Conservation (phyloP, 345 rosid species). For the Linum trigynum region DNA sequence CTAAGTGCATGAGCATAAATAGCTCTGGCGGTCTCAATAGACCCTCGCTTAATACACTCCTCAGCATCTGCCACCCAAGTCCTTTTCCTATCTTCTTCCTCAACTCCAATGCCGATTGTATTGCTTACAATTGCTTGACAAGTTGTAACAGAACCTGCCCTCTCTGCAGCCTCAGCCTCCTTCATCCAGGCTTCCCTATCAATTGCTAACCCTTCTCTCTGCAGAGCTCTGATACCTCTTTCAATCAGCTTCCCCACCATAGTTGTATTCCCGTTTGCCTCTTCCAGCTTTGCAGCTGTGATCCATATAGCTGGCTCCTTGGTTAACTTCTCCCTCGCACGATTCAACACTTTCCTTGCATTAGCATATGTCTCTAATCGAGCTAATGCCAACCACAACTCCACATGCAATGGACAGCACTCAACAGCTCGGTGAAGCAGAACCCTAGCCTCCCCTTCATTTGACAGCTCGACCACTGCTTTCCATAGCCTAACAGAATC, state of each 20-base stretch:
- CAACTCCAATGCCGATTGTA: constrained; percentile 82
- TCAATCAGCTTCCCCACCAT: constrained; percentile 85
- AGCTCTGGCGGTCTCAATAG: constrained; percentile 87
- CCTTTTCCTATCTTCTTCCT: constrained; percentile 93
- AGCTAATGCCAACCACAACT: constrained; percentile 83
- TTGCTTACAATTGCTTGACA: constrained; percentile 74
- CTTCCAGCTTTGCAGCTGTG: constrained; percentile 90
- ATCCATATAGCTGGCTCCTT: constrained; percentile 97
- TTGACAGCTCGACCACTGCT: constrained; percentile 72
- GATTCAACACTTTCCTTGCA: constrained; percentile 70
- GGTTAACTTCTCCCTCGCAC: constrained; percentile 57
- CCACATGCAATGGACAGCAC: constrained; percentile 83
- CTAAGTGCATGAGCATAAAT: constrained; percentile 78
- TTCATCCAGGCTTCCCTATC: constrained; percentile 91
- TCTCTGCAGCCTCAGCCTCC: constrained; percentile 87
- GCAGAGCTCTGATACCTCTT: constrained; percentile 77
- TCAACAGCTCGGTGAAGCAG: constrained; percentile 91
- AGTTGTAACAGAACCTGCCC: constrained; percentile 71
- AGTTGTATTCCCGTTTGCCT: constrained; percentile 69
- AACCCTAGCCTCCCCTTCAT: constrained; percentile 63
- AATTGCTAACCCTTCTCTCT: constrained; percentile 76
- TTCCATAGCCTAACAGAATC: constrained; percentile 93
- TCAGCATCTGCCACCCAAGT: constrained; percentile 99
- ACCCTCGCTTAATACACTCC: constrained; percentile 85
- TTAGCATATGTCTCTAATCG: constrained; percentile 69